phyloP scores from a whole-genome alignment of 805 yeast species.

The Cyberlindnera xishuangbannaensis region DNA sequence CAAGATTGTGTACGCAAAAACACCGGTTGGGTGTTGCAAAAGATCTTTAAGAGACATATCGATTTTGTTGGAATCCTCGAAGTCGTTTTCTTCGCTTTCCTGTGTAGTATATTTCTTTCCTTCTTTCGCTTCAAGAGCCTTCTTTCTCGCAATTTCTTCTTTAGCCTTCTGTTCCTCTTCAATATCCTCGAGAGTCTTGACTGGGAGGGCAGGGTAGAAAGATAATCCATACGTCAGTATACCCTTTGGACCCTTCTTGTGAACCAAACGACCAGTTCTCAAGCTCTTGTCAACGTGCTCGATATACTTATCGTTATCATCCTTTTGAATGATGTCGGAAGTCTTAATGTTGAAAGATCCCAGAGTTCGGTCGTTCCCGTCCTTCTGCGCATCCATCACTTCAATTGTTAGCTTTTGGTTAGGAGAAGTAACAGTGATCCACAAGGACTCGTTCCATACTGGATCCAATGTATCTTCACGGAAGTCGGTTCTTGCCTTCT shows the following conservation, averaged over 20 bases:
- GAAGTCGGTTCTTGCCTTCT: constrained; percentile 71
- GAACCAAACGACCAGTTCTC: constrained; percentile 57
- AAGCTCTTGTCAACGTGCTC: constrained; percentile 52
- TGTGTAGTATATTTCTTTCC: constrained; percentile 17
- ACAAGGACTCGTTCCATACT: constrained; percentile 76
- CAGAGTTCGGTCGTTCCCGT: constrained; percentile 76
- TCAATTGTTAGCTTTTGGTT: constrained; percentile 81
- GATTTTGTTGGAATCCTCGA: constrained; percentile 32
- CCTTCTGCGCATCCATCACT: constrained; percentile 84
- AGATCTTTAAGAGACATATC: constrained; percentile 56
- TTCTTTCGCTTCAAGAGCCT: constrained; percentile 29
- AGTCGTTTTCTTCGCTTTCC: constrained; percentile 34
- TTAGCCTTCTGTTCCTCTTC: constrained; percentile 45
- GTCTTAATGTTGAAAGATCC: constrained; percentile 76
- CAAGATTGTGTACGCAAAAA: constrained; percentile 59
- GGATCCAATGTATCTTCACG: constrained; percentile 68
- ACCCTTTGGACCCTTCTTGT: constrained; percentile 83
- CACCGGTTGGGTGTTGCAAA: constrained; percentile 61
- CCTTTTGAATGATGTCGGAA: constrained; percentile 58
- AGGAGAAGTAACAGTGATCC: constrained; percentile 75
- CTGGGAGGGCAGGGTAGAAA: constrained; percentile 79
- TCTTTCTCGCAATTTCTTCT: no score
- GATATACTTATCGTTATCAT: constrained; percentile 53
- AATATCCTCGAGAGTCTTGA: constrained; percentile 70
- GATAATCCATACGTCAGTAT: constrained; percentile 63